Percentiles rank a stretch among this genome's conserved stretches.
Evolutionary conservation across 1,139 yeast species (phyloP).

Genomic region (Blastobotrys proliferans): DNA sequence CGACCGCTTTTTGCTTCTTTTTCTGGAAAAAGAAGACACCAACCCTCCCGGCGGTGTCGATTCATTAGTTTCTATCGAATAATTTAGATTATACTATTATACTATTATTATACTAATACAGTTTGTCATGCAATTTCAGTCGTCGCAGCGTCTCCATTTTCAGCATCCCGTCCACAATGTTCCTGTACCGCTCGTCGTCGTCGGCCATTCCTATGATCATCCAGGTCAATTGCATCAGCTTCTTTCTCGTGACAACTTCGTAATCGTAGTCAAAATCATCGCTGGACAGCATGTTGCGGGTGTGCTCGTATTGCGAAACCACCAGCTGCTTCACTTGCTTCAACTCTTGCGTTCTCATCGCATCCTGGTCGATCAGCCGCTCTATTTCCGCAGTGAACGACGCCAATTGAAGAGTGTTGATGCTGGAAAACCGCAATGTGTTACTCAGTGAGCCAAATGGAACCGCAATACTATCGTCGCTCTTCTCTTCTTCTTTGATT

Average conservation of each 20-base stretch:
- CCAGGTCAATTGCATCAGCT: constrained; percentile 10
- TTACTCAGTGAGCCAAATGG: constrained; percentile 2
- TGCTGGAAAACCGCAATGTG: constrained; percentile 3
- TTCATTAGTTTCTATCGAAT: background rate
- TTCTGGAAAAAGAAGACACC: too few relatives aligned
- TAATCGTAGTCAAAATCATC: background rate
- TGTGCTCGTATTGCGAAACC: constrained; percentile 23
- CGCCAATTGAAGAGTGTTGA: constrained; percentile 32
- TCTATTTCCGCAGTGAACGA: constrained; percentile 28
- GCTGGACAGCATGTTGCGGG: constrained; percentile 11
- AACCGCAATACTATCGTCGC: background rate
- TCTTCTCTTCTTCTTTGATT: constrained; percentile 9
- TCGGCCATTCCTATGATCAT: constrained; percentile 7
- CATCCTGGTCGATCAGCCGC: constrained; percentile 17
- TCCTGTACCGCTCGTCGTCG: constrained; percentile 11
- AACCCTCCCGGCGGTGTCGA: too few relatives aligned
- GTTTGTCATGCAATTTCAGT: constrained; percentile 15
- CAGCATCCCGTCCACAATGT: constrained; percentile 24
- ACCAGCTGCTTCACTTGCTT: constrained; percentile 20
- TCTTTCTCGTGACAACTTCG: constrained; percentile 3
- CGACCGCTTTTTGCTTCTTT: too few relatives aligned
- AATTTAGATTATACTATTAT: too few relatives aligned
- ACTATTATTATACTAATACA: background rate
- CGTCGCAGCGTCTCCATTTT: constrained; percentile 29
- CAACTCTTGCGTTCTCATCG: constrained; percentile 18